A percentile compares a stretch with the other conserved stretches of the same genome.
phyloP scores from a whole-genome alignment of 371 early-diverging fungal genomes.

The Choanephora cucurbitarum region DNA sequence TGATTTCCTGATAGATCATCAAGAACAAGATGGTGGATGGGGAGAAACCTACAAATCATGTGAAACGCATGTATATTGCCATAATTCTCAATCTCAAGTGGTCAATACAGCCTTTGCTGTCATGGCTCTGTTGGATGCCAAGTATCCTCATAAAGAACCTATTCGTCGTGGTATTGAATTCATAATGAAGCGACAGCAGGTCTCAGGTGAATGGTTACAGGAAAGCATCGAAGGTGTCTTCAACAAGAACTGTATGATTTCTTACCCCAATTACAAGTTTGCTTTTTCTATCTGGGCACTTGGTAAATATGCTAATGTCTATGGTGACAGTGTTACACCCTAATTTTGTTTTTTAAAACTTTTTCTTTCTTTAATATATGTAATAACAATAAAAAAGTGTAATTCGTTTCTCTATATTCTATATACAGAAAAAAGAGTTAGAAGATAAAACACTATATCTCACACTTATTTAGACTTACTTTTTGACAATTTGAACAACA shows the following conservation, averaged over 20 bases:
- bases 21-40: slow-evolving; percentile 95
- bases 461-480: slow-evolving; percentile 20
- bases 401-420: background rate
- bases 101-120: slow-evolving; percentile 91
- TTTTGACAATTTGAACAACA: slow-evolving; percentile 98
- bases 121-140: slow-evolving; percentile 87
- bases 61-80: slow-evolving; percentile 67
- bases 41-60: slow-evolving; percentile 94
- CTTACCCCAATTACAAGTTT: slow-evolving; percentile 96
- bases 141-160: slow-evolving; percentile 75
- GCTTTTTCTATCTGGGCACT: slow-evolving; percentile 95
- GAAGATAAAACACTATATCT: background rate
- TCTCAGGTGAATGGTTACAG: slow-evolving; percentile 94
- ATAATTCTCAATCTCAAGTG: slow-evolving; percentile 79
- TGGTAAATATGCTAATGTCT: slow-evolving; percentile 80
- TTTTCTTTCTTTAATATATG: too few relatives aligned
- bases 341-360: too few relatives aligned
- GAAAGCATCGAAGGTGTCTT: slow-evolving; percentile 98
- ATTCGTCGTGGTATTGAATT: slow-evolving; percentile 81
- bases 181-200: slow-evolving; percentile 83
- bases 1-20: slow-evolving; percentile 85
- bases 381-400: too few relatives aligned
- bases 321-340: slow-evolving; percentile 56
- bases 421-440: slow-evolving; percentile 1
- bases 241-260: slow-evolving; percentile 90